Evolutionary conservation across 2,329 filamentous ascomycete species (phyloP), one percentile per base, ranked within the genome.

Genomic region (Arthrobotrys megalospora): DNA sequence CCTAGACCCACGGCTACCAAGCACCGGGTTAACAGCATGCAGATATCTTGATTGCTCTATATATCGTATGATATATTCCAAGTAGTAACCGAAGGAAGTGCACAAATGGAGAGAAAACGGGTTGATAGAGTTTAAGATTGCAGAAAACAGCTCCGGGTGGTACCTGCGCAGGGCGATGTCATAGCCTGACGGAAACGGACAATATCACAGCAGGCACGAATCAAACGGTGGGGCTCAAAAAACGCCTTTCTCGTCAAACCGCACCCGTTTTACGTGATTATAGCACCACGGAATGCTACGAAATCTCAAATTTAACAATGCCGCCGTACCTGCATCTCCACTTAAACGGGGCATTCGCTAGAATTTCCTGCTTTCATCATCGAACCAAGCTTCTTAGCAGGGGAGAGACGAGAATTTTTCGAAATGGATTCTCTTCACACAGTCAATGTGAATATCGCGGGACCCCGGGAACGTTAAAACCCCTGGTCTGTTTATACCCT

Each of bases 191-290:
- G 41, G 50, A 73, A 73, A 66, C 43, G 60, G 63, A 45, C 62
- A 67, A 52, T 63, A 47, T 38, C 36, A 16, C 36, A 16, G 53
- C 1, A 24, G 55, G 34, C n/a, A 12, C 11, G 24, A 58, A 32
- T 45, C 67, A 52, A 45, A 63, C 11, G 47, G 67, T 71, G 67
- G 67, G 45, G 55, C 67, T 45, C 16, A 48, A 11, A 12, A 48
- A 64, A 55, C 67, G 67, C 67, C 67, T 71, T 60, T 70, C 28
- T 71, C 36, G 47, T 63, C 47, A 58, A 73, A n/a, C 21, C n/a
- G 53, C 24, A 28, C 32, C 32, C 58, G 41, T 45, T 73, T 73
- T 73, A 58, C 69, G 69, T 73, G 69, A 73, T 66, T 34, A 62
- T 47, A 68, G 43, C 52, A 75, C 63, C 52, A 75, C 53, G 10